A percentile compares a stretch with the other conserved stretches of the same genome.
Conservation (phyloP, 2,329 filamentous ascomycete genomes). For the Clonostachys rosea region DNA sequence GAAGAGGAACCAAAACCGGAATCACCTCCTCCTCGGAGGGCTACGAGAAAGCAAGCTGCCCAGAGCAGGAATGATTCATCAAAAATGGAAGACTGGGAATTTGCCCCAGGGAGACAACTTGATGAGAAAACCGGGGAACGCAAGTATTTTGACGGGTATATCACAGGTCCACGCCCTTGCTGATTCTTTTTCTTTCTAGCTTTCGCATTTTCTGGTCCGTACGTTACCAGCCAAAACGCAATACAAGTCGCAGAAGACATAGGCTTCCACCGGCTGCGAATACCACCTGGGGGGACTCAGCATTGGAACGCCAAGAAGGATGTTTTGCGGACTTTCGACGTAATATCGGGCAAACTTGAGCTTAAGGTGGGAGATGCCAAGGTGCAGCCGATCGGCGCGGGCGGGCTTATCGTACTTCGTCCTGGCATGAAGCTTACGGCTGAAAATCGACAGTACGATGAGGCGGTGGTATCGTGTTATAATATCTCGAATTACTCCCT, state of each 20-base stretch:
- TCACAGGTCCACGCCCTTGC: neutral
- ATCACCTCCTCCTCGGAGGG: slow-evolving; percentile 1
- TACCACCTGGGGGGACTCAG: slow-evolving; percentile 30
- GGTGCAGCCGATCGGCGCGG: slow-evolving; percentile 33
- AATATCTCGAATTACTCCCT: slow-evolving; percentile 1
- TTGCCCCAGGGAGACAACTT: slow-evolving; percentile 34
- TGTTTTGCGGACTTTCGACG: slow-evolving; percentile 29
- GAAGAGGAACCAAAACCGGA: neutral
- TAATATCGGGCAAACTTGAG: slow-evolving; percentile 33
- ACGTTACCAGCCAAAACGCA: slow-evolving; percentile 27
- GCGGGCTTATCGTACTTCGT: slow-evolving; percentile 37
- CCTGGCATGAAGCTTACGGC: slow-evolving; percentile 28
- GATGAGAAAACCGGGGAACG: slow-evolving; percentile 22
- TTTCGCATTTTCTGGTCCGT: slow-evolving; percentile 36
- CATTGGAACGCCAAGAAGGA: slow-evolving; percentile 18
- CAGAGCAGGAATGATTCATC: neutral
- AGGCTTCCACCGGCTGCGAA: slow-evolving; percentile 29
- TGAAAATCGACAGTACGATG: slow-evolving; percentile 36
- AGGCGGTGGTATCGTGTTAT: slow-evolving; percentile 20
- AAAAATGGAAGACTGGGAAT: slow-evolving; percentile 36
- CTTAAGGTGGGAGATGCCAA: slow-evolving; percentile 24
- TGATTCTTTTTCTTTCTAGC: slow-evolving; percentile 16
- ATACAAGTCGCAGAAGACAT: slow-evolving; percentile 28
- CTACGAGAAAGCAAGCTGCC: slow-evolving; percentile 10
- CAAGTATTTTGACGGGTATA: slow-evolving; percentile 15